Conservation (phyloP, 192 early-diverging fungal species). For the Backusella tarrabulga region DNA sequence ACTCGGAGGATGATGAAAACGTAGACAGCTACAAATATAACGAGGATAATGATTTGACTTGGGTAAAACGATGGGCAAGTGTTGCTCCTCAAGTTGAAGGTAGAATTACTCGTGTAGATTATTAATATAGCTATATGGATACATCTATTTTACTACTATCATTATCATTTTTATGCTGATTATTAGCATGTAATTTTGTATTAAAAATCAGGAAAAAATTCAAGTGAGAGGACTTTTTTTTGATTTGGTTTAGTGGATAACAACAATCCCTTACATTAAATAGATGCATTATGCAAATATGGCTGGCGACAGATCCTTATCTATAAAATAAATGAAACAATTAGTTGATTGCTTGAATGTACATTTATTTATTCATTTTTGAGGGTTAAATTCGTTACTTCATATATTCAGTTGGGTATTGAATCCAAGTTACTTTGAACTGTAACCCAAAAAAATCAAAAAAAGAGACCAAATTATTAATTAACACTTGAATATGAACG, state of each 20-base stretch:
- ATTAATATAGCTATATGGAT: not conserved
- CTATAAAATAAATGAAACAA: not conserved
- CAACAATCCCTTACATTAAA: not conserved
- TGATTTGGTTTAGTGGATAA: not conserved
- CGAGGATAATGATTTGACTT: not conserved
- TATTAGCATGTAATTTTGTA: not conserved
- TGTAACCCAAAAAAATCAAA: not conserved
- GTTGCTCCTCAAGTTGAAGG: constrained; percentile 53
- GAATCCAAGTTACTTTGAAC: not conserved
- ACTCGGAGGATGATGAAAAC: constrained; percentile 41
- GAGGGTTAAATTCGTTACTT: not conserved
- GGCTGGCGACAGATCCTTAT: not conserved
- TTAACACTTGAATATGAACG: not conserved
- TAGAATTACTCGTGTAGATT: constrained; percentile 41
- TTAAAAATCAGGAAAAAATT: not conserved
- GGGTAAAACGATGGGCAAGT: constrained; percentile 56
- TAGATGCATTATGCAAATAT: not conserved
- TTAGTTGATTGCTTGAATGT: not conserved
- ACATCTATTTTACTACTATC: not conserved
- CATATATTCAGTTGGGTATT: not conserved
- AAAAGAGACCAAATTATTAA: not conserved
- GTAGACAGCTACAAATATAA: constrained; percentile 33
- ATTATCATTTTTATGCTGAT: not conserved
- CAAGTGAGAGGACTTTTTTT: not conserved
- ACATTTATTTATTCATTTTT: not conserved